These are phyloP conservation scores for Tolypocladium guangdongense DNA, from an alignment of 2,329 filamentous ascomycete genomes.

Conservation along the genomic window DNA sequence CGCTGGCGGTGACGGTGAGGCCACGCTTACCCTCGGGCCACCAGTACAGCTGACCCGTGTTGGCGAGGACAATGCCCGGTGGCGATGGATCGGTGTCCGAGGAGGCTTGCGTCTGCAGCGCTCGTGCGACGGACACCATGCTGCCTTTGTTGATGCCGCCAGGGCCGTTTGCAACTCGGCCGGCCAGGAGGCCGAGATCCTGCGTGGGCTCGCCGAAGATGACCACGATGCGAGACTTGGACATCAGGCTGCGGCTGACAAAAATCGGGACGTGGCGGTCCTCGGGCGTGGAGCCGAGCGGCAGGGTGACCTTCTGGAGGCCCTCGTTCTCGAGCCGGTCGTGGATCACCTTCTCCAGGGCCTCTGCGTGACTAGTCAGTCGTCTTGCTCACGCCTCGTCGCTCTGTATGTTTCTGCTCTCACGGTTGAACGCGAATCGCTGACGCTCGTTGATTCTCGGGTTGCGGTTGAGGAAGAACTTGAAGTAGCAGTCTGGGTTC, in stretches of 20 bases:
- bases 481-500: constrained; percentile 58
- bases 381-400: not conserved
- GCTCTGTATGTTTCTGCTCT: constrained; percentile 9
- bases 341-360: constrained; percentile 48
- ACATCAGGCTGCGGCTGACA: constrained; percentile 34
- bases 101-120: constrained; percentile 25
- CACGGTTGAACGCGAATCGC: constrained; percentile 64
- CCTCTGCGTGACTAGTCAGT: constrained; percentile 32
- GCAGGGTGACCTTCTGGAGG: constrained; percentile 50
- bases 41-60: constrained; percentile 69
- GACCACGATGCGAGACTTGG: constrained; percentile 51
- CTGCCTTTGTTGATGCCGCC: constrained; percentile 64
- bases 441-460: constrained; percentile 68
- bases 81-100: constrained; percentile 20
- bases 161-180: constrained; percentile 50
- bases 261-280: constrained; percentile 62
- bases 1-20: constrained; percentile 48
- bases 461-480: constrained; percentile 64
- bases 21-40: constrained; percentile 51
- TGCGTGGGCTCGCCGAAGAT: constrained; percentile 63
- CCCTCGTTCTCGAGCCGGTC: constrained; percentile 51
- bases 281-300: constrained; percentile 33
- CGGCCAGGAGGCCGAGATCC: constrained; percentile 65
- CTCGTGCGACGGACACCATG: constrained; percentile 49
- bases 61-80: constrained; percentile 63